Percentiles rank a stretch among this genome's conserved stretches.
Evolutionary conservation across 2,329 filamentous ascomycete genomes (phyloP).

Genomic region (Alternaria arbusti): DNA sequence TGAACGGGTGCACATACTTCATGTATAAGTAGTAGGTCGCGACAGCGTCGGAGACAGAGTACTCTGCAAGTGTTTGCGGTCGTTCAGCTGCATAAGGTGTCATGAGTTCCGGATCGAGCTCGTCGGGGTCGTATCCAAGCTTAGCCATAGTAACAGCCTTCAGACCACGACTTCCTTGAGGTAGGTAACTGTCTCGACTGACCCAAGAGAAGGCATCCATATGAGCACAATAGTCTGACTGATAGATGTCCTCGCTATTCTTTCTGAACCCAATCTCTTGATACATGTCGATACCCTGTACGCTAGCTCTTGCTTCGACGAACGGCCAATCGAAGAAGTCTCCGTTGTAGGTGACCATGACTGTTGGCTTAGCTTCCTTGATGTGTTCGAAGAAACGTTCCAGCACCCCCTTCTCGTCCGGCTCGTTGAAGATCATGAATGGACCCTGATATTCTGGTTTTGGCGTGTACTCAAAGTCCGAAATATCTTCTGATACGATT

Average conservation of each 20-base stretch:
- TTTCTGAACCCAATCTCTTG: conserved; percentile 96
- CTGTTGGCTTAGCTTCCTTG: conserved; percentile 91
- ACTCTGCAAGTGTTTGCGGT: conserved; percentile 93
- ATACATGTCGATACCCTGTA: conserved; percentile 99
- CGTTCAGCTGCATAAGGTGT: conserved; percentile 85
- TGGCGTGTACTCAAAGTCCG: conserved; percentile 97
- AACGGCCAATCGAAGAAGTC: conserved; percentile 99
- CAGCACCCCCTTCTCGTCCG: conserved; percentile 84
- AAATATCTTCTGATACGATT: conserved; percentile 96
- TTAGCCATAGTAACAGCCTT: conserved; percentile 98
- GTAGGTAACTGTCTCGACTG: conserved; percentile 96
- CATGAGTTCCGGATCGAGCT: conserved; percentile 97
- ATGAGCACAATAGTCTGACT: conserved; percentile 93
- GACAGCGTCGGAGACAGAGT: conserved; percentile 98
- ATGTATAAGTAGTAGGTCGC: conserved; percentile 99
- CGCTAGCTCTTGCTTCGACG: conserved; percentile 88
- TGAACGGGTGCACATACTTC: conserved; percentile 99
- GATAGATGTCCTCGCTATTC: conserved; percentile 94
- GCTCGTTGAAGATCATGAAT: conserved; percentile 98
- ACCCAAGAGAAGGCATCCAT: conserved; percentile 99
- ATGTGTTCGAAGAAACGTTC: conserved; percentile 96
- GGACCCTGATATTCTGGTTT: conserved; percentile 94
- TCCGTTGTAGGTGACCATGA: conserved; percentile 99
- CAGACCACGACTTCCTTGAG: conserved; percentile 93
- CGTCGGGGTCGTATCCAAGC: conserved; percentile 96